These are phyloP conservation scores for Lactifluus piperatus DNA, from an alignment of 768 basidiomycete species.

Conservation along the genomic window DNA sequence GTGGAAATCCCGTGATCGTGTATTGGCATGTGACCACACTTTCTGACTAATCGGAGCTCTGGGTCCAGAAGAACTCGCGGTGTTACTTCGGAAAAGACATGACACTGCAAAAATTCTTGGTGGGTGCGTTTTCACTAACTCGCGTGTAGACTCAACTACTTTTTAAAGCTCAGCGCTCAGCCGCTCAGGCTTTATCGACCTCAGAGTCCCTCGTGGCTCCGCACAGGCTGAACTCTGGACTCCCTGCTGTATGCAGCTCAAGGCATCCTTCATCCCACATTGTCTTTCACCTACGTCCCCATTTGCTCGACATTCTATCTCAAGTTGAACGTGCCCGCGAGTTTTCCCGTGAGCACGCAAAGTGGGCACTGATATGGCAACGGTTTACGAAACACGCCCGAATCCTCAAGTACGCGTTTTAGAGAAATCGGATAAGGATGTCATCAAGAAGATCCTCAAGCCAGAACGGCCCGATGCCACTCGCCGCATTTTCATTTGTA, in stretches of 20 bases:
- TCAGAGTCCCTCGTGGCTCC: background rate
- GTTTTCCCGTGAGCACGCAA: conserved; percentile 11
- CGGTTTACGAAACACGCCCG: conserved; percentile 10
- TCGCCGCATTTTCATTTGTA: conserved; percentile 5
- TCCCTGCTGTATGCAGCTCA: conserved; percentile 5
- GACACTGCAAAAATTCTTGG: conserved; percentile 5
- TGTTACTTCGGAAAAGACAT: conserved; percentile 3
- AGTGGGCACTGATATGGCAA: conserved; percentile 14
- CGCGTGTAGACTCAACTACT: background rate
- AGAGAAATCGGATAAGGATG: conserved; percentile 6
- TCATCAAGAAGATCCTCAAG: conserved; percentile 11
- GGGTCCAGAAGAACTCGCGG: conserved; percentile 3
- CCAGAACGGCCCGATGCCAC: conserved; percentile 6
- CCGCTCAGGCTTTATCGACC: conserved; percentile 10
- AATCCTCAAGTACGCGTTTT: conserved; percentile 11
- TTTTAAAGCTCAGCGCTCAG: too few relatives aligned
- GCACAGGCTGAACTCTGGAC: background rate
- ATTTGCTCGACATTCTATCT: conserved; percentile 14
- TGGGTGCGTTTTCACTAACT: background rate
- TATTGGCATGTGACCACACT: too few relatives aligned
- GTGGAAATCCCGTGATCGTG: too few relatives aligned
- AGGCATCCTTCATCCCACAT: conserved; percentile 7
- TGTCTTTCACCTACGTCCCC: conserved; percentile 11
- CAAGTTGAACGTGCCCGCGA: conserved; percentile 17
- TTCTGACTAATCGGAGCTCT: too few relatives aligned